Evolutionary conservation across 768 basidiomycete species (phyloP).

Genomic region (Podaxis pistillaris): DNA sequence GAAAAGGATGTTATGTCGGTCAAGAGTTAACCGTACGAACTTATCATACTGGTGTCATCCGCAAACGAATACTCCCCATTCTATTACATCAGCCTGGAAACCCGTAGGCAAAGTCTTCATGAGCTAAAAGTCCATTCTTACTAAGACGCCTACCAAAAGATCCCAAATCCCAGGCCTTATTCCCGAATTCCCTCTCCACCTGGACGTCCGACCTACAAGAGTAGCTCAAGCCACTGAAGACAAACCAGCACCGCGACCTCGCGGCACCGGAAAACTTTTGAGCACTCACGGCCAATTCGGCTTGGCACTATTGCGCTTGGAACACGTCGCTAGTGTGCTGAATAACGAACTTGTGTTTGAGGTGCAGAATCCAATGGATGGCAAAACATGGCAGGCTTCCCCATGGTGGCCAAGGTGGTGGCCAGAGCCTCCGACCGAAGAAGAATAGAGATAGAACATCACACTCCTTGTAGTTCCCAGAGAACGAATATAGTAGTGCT

Average conservation of each 20-base stretch:
- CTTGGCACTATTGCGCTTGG: slow-evolving; percentile 76
- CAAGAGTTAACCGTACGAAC: slow-evolving; percentile 97
- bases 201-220: slow-evolving; percentile 33
- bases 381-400: slow-evolving; percentile 42
- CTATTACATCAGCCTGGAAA: slow-evolving; percentile 40
- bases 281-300: slow-evolving; percentile 60
- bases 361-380: slow-evolving; percentile 33
- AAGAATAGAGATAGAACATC: slow-evolving; percentile 2
- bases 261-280: slow-evolving; percentile 76
- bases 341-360: slow-evolving; percentile 44
- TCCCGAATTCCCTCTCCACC: slow-evolving; percentile 27
- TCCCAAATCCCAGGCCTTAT: slow-evolving; percentile 16
- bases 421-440: slow-evolving; percentile 23
- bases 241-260: slow-evolving; percentile 46
- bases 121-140: background rate
- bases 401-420: slow-evolving; percentile 74
- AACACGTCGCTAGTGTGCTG: slow-evolving; percentile 61
- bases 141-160: background rate
- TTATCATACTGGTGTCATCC: slow-evolving; percentile 88
- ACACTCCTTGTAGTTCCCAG: background rate
- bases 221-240: slow-evolving; percentile 16
- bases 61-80: slow-evolving; percentile 91
- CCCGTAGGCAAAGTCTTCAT: slow-evolving; percentile 29
- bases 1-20: slow-evolving; percentile 97
- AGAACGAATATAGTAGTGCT: background rate